These are phyloP conservation scores for Uronychia setigera DNA, from an alignment of 73 alveolate genomes.

Conservation along the genomic window DNA sequence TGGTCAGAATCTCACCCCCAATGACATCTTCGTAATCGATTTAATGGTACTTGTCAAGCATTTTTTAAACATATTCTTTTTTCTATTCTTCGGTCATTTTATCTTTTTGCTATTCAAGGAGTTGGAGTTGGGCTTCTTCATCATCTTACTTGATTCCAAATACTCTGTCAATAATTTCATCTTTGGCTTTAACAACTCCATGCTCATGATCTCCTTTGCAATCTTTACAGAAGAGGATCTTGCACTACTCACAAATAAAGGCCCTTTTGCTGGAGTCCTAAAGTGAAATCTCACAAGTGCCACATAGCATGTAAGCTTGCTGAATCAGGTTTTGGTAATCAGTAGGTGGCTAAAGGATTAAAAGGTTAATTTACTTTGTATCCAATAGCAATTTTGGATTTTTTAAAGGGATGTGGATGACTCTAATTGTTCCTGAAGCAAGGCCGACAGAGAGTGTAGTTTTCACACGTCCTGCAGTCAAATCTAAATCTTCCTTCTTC, in stretches of 20 bases:
- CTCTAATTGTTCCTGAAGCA: slow-evolving; percentile 77
- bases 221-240: slow-evolving; percentile 69
- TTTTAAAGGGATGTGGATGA: slow-evolving; percentile 91
- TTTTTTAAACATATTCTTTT: slow-evolving; percentile 67
- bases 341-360: slow-evolving; percentile 76
- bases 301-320: slow-evolving; percentile 66
- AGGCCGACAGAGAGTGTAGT: slow-evolving; percentile 92
- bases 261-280: slow-evolving; percentile 35
- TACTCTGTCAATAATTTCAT: slow-evolving; percentile 9
- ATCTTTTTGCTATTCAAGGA: slow-evolving; percentile 6
- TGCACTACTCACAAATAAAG: slow-evolving; percentile 53
- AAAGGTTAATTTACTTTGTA: slow-evolving; percentile 24
- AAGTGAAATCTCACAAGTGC: slow-evolving; percentile 27
- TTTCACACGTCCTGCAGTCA: slow-evolving; percentile 95
- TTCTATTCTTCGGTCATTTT: slow-evolving; percentile 48
- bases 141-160: slow-evolving; percentile 37
- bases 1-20: slow-evolving; percentile 89
- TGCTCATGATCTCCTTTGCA: slow-evolving; percentile 84
- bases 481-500: slow-evolving; percentile 91
- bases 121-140: slow-evolving; percentile 28
- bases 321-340: slow-evolving; percentile 76
- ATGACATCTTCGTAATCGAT: slow-evolving; percentile 95
- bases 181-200: slow-evolving; percentile 46
- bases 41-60: slow-evolving; percentile 86
- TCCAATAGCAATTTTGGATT: slow-evolving; percentile 82